Evolutionary conservation across 2,329 filamentous ascomycete genomes (phyloP).

Genomic region (Stagonosporopsis chrysanthemi): DNA sequence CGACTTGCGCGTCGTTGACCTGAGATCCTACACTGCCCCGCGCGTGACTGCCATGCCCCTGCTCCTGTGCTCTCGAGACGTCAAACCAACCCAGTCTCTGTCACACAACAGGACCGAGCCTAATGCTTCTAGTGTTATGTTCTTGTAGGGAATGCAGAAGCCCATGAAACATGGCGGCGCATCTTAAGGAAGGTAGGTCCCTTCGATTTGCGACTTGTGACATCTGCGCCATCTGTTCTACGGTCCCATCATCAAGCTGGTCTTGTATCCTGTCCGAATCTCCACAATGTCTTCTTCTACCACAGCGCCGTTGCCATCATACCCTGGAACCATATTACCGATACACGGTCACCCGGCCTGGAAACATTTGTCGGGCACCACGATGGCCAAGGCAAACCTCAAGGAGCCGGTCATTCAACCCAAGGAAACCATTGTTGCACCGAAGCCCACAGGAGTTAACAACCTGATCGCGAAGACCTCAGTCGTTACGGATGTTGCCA

Average conservation of each 20-base stretch:
- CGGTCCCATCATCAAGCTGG: conserved; percentile 7
- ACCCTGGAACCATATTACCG: conserved; percentile 8
- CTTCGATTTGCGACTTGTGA: conserved; percentile 8
- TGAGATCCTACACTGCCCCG: conserved; percentile 1
- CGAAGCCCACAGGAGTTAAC: neutral
- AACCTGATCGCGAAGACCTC: neutral
- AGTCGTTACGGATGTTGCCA: neutral
- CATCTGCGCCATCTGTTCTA: conserved; percentile 3
- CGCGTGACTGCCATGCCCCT: conserved; percentile 10
- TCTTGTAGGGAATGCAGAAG: conserved; percentile 9
- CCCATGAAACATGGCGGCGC: conserved; percentile 13
- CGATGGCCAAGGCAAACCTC: conserved; percentile 6
- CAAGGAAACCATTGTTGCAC: neutral
- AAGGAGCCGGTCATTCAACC: conserved; percentile 8
- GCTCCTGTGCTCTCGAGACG: conserved; percentile 3
- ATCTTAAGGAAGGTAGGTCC: conserved; percentile 16
- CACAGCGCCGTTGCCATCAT: conserved; percentile 12
- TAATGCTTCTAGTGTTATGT: conserved; percentile 7
- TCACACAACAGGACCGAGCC: conserved; percentile 8
- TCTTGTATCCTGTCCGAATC: neutral
- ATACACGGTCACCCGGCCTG: conserved; percentile 16
- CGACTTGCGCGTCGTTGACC: conserved; percentile 9
- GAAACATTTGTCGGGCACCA: conserved; percentile 13
- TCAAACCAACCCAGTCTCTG: conserved; percentile 17
- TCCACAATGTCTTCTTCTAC: conserved; percentile 13